A percentile compares a stretch with the other conserved stretches of the same genome.
Conservation (phyloP, 352 stramenopile genomes). For the Globisporangium mamillatum region DNA sequence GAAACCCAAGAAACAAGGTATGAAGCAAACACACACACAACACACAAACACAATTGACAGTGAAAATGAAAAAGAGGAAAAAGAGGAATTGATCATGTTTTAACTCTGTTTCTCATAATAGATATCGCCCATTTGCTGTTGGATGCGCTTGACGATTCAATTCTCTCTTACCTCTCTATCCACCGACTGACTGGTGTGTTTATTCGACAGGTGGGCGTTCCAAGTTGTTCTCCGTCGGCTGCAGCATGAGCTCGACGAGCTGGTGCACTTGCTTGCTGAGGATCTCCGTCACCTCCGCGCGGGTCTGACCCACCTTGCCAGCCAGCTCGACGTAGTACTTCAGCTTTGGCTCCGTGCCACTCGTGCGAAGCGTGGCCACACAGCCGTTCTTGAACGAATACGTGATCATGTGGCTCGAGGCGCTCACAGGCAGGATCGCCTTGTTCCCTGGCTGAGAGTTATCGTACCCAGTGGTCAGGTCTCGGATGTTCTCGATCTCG, state of each 20-base stretch:
- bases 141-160: background rate
- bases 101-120: constrained; percentile 13
- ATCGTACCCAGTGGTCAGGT: constrained; percentile 89
- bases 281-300: constrained; percentile 51
- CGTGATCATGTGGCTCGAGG: constrained; percentile 96
- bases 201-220: constrained; percentile 43
- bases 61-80: constrained; percentile 17
- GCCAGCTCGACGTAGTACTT: constrained; percentile 98
- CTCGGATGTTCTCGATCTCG: constrained; percentile 74
- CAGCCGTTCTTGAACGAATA: constrained; percentile 96
- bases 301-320: constrained; percentile 59
- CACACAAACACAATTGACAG: background rate
- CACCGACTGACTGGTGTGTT: background rate
- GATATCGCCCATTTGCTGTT: constrained; percentile 8
- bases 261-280: constrained; percentile 65
- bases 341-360: constrained; percentile 98
- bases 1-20: constrained; percentile 19
- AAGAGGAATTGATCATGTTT: constrained; percentile 4
- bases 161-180: constrained; percentile 5
- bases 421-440: constrained; percentile 90
- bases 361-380: constrained; percentile 96
- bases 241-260: constrained; percentile 81
- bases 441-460: constrained; percentile 84
- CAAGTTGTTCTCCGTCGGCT: constrained; percentile 76
- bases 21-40: constrained; percentile 17